Conservation (phyloP, 129 eudicot species). For the Escallonia rubra region DNA sequence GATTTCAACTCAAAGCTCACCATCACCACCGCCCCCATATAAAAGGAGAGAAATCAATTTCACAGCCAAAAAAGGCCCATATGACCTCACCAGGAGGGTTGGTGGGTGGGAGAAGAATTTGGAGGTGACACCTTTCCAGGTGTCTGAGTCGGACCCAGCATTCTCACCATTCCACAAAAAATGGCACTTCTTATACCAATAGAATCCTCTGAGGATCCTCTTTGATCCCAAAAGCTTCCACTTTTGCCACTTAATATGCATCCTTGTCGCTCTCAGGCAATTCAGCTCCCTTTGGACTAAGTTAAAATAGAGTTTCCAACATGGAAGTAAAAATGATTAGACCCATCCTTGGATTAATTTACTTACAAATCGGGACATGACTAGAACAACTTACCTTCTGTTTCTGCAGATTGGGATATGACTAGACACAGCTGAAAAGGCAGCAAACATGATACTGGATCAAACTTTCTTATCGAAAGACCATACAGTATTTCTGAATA, state of each 20-base stretch:
- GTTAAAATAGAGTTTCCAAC: no score
- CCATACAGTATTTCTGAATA: background rate
- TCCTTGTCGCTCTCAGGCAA: no score
- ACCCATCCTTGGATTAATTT: no score
- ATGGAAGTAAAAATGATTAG: no score
- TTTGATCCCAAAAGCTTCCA: background rate
- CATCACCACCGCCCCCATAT: slow-evolving; percentile 32
- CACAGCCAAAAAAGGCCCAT: background rate
- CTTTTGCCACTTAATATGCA: no score
- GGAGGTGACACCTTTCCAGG: slow-evolving; percentile 18
- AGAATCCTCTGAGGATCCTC: slow-evolving; percentile 16
- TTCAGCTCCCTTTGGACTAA: no score
- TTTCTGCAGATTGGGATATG: no score
- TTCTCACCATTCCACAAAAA: background rate
- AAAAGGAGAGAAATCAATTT: slow-evolving; percentile 5
- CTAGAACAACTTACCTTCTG: no score
- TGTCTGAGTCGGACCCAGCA: slow-evolving; percentile 12
- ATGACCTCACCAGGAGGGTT: slow-evolving; percentile 2
- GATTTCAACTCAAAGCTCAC: slow-evolving; percentile 26
- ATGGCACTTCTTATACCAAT: slow-evolving; percentile 13
- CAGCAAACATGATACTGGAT: no score
- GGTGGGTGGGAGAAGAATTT: slow-evolving; percentile 19
- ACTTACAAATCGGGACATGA: no score
- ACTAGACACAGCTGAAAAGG: no score
- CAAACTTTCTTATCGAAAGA: no score